Evolutionary conservation across 768 basidiomycete genomes (phyloP).

Genomic region (Mycena haematopus): DNA sequence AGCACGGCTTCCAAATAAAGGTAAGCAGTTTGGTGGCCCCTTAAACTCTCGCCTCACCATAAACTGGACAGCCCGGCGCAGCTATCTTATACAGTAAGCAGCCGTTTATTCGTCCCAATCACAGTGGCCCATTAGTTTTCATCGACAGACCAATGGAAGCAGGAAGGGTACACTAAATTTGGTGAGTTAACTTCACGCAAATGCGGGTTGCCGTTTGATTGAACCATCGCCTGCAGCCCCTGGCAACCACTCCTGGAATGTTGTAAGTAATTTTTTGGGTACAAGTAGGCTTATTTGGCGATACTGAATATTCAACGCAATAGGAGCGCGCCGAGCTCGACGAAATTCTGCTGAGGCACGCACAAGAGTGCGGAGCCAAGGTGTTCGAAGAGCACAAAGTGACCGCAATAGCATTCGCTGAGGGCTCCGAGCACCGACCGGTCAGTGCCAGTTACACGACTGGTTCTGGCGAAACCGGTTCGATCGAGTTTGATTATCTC

Average conservation of each 20-base stretch:
- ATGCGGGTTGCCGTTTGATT: background rate
- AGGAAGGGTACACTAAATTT: constrained; percentile 39
- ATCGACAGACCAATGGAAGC: constrained; percentile 34
- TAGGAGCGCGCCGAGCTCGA: constrained; percentile 38
- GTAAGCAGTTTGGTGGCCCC: constrained; percentile 19
- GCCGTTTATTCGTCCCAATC: background rate
- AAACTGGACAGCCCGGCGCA: constrained; percentile 38
- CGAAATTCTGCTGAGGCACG: constrained; percentile 38
- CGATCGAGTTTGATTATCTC: constrained; percentile 54
- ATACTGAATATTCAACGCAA: background rate
- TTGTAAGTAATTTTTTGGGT: constrained; percentile 23
- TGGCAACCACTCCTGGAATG: constrained; percentile 39
- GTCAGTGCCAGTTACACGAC: constrained; percentile 36
- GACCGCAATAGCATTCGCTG: constrained; percentile 29
- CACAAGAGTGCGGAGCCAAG: constrained; percentile 34
- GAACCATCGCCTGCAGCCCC: background rate
- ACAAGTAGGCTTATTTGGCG: background rate
- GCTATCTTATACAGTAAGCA: constrained; percentile 37
- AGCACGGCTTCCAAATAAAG: constrained; percentile 40
- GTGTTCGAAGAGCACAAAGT: constrained; percentile 37
- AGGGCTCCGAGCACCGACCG: constrained; percentile 29
- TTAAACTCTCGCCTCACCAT: constrained; percentile 4
- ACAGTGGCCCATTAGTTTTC: background rate
- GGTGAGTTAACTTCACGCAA: background rate
- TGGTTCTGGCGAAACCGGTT: constrained; percentile 30